Conservation (phyloP, 1,284 basidiomycete species). For the Prillingera fragicola region DNA sequence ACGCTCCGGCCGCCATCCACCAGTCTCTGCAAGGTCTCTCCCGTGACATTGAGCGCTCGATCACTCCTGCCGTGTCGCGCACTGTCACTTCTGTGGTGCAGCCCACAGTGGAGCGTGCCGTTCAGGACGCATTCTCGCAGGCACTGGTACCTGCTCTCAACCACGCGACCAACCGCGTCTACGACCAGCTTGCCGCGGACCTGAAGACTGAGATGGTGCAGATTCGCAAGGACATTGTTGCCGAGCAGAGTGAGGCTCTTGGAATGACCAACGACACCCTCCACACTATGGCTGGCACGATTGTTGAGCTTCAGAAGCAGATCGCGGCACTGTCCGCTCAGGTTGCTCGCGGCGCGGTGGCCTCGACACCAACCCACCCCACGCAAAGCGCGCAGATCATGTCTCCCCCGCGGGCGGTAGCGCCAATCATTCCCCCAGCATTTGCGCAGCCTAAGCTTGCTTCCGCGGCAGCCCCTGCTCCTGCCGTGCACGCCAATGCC, state of each 20-base stretch:
- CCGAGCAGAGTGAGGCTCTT: constrained; percentile 18
- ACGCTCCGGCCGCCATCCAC: constrained; percentile 20
- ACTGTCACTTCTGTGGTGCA: constrained; percentile 23
- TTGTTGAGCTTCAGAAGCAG: constrained; percentile 29
- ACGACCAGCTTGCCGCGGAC: constrained; percentile 31
- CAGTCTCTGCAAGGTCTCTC: constrained; percentile 22
- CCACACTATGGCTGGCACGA: constrained; percentile 16
- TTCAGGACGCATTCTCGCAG: constrained; percentile 23
- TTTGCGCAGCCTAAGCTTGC: not conserved
- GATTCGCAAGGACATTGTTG: constrained; percentile 23
- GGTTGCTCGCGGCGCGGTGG: constrained; percentile 5
- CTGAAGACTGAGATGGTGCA: constrained; percentile 39
- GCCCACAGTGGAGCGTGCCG: constrained; percentile 26
- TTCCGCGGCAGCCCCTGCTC: not conserved
- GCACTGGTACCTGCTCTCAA: constrained; percentile 29
- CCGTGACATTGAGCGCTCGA: constrained; percentile 25
- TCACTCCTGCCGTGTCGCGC: constrained; percentile 23
- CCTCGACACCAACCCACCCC: not conserved
- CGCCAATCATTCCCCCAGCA: constrained; percentile 1
- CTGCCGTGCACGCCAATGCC: not conserved
- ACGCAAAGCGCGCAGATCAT: not conserved
- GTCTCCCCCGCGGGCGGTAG: not conserved
- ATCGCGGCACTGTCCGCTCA: constrained; percentile 24
- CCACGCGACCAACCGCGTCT: constrained; percentile 16
- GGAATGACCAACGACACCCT: constrained; percentile 16